phyloP scores from a whole-genome alignment of 441 rosid genomes.

The Bruguiera hainesii region DNA sequence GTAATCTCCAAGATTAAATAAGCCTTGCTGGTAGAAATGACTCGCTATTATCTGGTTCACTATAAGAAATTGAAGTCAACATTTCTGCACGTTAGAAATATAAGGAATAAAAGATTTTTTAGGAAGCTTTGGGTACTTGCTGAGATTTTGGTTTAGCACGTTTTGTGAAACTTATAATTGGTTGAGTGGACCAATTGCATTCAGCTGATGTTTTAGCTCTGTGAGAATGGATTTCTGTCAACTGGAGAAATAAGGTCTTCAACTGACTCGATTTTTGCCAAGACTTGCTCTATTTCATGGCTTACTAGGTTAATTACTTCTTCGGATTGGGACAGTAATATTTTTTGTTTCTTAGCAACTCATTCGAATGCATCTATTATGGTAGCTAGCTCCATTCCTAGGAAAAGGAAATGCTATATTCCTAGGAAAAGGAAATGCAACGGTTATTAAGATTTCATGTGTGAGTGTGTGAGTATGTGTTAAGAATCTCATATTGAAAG shows the following conservation, averaged over 20 bases:
- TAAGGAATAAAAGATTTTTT: constrained; percentile 46
- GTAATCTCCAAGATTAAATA: constrained; percentile 67
- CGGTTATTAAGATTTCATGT: too few species aligned
- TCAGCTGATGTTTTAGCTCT: constrained; percentile 45
- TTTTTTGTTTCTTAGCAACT: constrained; percentile 55
- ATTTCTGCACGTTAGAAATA: constrained; percentile 51
- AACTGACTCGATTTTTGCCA: constrained; percentile 33
- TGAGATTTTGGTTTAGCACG: constrained; percentile 37
- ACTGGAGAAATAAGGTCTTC: constrained; percentile 17
- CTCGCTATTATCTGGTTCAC: constrained; percentile 56
- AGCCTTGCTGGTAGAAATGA: constrained; percentile 60
- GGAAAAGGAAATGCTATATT: constrained; percentile 23
- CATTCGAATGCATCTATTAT: constrained; percentile 50
- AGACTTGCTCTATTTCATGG: constrained; percentile 39
- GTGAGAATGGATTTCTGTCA: constrained; percentile 36
- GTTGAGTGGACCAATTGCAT: constrained; percentile 33
- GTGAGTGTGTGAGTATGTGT: too few species aligned
- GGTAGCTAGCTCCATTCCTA: constrained; percentile 40
- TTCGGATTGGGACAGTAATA: constrained; percentile 37
- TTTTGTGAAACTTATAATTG: constrained; percentile 51
- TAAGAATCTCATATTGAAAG: too few species aligned
- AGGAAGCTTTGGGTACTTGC: constrained; percentile 46
- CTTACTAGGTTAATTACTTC: constrained; percentile 47
- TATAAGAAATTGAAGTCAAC: constrained; percentile 44
- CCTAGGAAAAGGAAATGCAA: constrained; percentile 25